Conservation (phyloP, 495 filamentous ascomycete species). For the Eremomyces bilateralis region DNA sequence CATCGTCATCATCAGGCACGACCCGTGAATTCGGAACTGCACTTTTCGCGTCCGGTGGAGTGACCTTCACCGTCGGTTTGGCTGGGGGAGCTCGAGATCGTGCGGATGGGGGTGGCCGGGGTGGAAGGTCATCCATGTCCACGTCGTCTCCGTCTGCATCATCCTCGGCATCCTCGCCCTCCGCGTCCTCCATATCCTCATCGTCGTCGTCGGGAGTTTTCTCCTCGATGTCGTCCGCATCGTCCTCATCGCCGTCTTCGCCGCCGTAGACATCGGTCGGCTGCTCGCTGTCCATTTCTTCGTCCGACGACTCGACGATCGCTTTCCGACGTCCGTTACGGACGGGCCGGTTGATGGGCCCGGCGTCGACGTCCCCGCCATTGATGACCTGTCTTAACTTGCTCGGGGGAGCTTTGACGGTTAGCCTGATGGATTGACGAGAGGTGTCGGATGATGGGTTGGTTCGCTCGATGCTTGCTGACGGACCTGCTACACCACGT, state of each 20-base stretch:
- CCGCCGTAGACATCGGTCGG: conserved; percentile 26
- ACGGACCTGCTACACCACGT: conserved; percentile 19
- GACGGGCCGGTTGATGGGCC: conserved; percentile 28
- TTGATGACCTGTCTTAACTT: conserved; percentile 61
- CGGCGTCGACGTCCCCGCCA: no score
- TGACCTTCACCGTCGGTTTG: conserved; percentile 19
- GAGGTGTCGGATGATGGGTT: conserved; percentile 28
- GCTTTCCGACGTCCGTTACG: conserved; percentile 19
- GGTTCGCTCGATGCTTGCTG: conserved; percentile 25
- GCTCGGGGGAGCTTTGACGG: conserved; percentile 63
- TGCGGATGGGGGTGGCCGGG: no score
- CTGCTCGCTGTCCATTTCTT: conserved; percentile 29
- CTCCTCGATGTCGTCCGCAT: conserved; percentile 30
- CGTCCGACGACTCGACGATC: conserved; percentile 28
- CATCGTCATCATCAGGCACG: conserved; percentile 25
- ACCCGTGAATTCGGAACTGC: no score
- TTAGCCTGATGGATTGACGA: conserved; percentile 49
- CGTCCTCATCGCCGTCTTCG: conserved; percentile 20
- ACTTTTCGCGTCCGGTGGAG: conserved; percentile 31
- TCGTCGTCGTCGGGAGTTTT: conserved; percentile 37
- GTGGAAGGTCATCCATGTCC: conserved; percentile 23
- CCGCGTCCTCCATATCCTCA: conserved; percentile 31
- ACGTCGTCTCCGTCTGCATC: conserved; percentile 34
- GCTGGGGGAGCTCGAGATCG: no score
- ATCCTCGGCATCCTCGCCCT: conserved; percentile 35